Evolutionary conservation across 2,329 filamentous ascomycete genomes (phyloP).

Genomic region (Lecanicillium sp.): DNA sequence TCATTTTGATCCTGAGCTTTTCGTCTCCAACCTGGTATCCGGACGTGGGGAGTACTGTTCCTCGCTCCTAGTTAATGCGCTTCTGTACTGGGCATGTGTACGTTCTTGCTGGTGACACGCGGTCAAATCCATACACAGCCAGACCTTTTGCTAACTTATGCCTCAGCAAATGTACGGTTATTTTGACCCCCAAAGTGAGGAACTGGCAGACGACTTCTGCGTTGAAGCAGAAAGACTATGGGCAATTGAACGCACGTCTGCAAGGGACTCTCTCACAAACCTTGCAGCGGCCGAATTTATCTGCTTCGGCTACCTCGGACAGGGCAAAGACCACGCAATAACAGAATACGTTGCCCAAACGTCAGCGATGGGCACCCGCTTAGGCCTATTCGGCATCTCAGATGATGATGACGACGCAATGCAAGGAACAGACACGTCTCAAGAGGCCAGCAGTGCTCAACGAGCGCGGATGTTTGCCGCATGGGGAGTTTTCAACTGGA

Average conservation of each 20-base stretch:
- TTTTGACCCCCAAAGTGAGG: slow-evolving; percentile 16
- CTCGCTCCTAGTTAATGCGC: slow-evolving; percentile 23
- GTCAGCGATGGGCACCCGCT: slow-evolving; percentile 18
- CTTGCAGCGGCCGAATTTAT: slow-evolving; percentile 24
- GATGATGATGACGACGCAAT: neutral
- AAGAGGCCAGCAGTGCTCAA: neutral
- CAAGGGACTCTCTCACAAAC: slow-evolving; percentile 15
- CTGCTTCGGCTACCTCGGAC: slow-evolving; percentile 23
- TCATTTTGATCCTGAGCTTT: slow-evolving; percentile 23
- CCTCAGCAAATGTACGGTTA: slow-evolving; percentile 26
- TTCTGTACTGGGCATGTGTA: slow-evolving; percentile 27
- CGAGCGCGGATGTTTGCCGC: slow-evolving; percentile 15
- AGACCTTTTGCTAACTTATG: neutral
- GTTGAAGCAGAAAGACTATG: slow-evolving; percentile 19
- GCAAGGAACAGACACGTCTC: slow-evolving; percentile 4
- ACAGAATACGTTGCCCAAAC: slow-evolving; percentile 21
- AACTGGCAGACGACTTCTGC: slow-evolving; percentile 14
- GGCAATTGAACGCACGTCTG: slow-evolving; percentile 12
- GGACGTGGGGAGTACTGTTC: slow-evolving; percentile 20
- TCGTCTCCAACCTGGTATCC: slow-evolving; percentile 23
- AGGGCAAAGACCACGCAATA: slow-evolving; percentile 25
- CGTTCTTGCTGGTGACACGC: slow-evolving; percentile 10
- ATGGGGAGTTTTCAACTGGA: slow-evolving; percentile 29
- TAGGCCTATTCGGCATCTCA: slow-evolving; percentile 21
- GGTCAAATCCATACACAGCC: no score